Evolutionary conservation across 2,329 filamentous ascomycete species (phyloP).

Genomic region (Alternaria gaisen): DNA sequence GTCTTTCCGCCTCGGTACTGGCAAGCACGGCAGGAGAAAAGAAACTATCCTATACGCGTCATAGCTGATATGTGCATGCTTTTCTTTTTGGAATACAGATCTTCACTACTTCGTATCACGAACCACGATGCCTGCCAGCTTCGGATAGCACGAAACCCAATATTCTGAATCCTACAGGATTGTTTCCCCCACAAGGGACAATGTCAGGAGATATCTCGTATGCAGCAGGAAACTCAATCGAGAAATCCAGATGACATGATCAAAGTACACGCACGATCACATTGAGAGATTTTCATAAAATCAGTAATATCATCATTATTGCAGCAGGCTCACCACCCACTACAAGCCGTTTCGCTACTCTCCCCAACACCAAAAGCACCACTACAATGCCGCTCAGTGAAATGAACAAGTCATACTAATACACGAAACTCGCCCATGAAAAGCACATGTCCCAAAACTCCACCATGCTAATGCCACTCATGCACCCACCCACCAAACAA

Average conservation of each 20-base stretch:
- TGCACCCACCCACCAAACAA: not conserved
- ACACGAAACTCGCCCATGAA: slow-evolving; percentile 5
- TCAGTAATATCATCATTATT: not conserved
- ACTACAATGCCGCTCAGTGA: slow-evolving; percentile 5
- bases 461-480: slow-evolving; percentile 9
- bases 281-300: not conserved
- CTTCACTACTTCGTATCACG: too few relatives aligned
- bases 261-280: not conserved
- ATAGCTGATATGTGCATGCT: not conserved
- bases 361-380: slow-evolving; percentile 3
- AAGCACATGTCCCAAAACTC: not conserved
- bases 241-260: not conserved
- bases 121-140: not conserved
- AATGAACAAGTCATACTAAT: not conserved
- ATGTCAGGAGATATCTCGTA: not conserved
- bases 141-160: not conserved
- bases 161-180: not conserved
- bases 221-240: not conserved
- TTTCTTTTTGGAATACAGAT: not conserved
- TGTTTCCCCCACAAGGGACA: not conserved
- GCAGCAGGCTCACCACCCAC: not conserved
- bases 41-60: not conserved
- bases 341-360: not conserved
- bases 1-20: not conserved
- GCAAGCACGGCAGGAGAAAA: not conserved